Evolutionary conservation across 2,329 filamentous ascomycete species (phyloP).

Genomic region (Tolypocladium cylindrosporum): DNA sequence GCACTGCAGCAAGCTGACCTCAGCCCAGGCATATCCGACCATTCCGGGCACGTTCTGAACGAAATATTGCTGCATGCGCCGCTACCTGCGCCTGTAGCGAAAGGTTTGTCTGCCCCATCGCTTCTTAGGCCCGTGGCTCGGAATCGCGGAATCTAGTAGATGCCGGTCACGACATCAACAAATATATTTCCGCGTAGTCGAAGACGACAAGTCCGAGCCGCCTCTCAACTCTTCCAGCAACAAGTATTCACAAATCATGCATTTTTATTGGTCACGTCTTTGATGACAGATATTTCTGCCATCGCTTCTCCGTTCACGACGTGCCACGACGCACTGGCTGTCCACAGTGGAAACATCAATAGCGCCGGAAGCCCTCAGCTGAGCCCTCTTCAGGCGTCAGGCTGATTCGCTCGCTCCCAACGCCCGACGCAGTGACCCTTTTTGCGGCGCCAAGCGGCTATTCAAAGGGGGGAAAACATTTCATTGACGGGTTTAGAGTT

Average conservation of each 20-base stretch:
- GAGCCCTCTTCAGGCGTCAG: background rate
- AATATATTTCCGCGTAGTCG: background rate
- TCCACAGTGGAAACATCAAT: background rate
- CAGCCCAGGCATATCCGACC: background rate
- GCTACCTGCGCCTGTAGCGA: background rate
- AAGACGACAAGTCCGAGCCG: background rate
- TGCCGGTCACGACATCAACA: background rate
- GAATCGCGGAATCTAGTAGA: background rate
- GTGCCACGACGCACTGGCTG: background rate
- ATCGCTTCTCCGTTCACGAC: background rate
- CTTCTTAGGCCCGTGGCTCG: background rate
- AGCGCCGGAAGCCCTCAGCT: background rate
- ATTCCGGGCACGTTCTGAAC: background rate
- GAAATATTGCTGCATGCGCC: background rate
- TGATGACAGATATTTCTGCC: background rate
- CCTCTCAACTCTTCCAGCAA: background rate
- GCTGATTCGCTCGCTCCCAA: background rate
- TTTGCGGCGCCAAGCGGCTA: background rate
- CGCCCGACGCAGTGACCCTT: background rate
- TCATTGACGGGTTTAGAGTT: background rate
- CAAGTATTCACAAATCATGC: background rate
- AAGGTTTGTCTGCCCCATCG: background rate
- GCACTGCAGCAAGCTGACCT: background rate
- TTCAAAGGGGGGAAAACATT: background rate
- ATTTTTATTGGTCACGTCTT: background rate